Evolutionary conservation across 345 rosid genomes (phyloP).

Genomic region (Arabis alpina): DNA sequence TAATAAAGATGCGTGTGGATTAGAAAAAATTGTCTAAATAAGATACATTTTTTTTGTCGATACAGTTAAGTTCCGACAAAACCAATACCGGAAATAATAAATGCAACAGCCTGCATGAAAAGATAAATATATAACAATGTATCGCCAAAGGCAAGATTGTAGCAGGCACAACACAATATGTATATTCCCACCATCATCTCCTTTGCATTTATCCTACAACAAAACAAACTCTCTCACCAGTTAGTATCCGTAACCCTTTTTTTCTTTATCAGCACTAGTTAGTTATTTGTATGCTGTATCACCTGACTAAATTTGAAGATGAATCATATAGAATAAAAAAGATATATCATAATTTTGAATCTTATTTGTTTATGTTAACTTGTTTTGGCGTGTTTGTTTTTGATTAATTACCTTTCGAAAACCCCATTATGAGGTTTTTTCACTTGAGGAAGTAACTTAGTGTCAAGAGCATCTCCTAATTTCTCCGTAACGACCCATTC

Average conservation of each 20-base stretch:
- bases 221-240: constrained; percentile 17
- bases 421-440: constrained; percentile 52
- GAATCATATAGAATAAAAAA: too few species aligned
- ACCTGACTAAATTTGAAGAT: neutral
- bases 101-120: constrained; percentile 70
- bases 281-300: constrained; percentile 1
- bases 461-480: constrained; percentile 71
- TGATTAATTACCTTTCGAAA: constrained; percentile 59
- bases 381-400: neutral
- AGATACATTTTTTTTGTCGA: too few species aligned
- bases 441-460: constrained; percentile 47
- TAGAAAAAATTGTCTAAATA: constrained; percentile 4
- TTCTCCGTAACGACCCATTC: constrained; percentile 98
- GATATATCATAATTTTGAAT: neutral
- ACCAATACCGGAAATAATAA: constrained; percentile 70
- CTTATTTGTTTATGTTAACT: neutral
- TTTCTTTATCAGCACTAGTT: neutral
- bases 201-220: constrained; percentile 55
- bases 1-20: too few species aligned
- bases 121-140: constrained; percentile 67
- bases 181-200: constrained; percentile 78
- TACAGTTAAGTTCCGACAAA: constrained; percentile 66
- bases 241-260: neutral
- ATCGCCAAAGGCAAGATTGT: constrained; percentile 58
- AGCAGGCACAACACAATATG: constrained; percentile 74